These are phyloP conservation scores for Pilasporangium apinafurcum DNA, from an alignment of 352 stramenopile genomes.

Conservation along the genomic window DNA sequence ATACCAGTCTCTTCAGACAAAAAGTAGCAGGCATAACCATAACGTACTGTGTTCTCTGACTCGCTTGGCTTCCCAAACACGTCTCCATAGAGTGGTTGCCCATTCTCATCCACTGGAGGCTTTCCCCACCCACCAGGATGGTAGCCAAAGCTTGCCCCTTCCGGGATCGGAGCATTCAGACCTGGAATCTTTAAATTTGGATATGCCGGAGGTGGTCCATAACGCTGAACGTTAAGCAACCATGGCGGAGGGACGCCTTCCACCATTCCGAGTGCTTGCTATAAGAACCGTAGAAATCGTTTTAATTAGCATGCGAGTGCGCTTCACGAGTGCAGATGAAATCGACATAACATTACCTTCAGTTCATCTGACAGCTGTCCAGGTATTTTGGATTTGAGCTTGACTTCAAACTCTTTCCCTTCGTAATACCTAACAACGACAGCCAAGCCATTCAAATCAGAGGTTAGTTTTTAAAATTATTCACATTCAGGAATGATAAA, in stretches of 20 bases:
- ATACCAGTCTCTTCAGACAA: no score
- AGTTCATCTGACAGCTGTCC: constrained; percentile 85
- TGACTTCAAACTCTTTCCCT: constrained; percentile 95
- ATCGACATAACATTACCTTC: constrained; percentile 34
- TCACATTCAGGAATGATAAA: constrained; percentile 10
- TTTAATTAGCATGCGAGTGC: no score
- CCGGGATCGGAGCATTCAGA: constrained; percentile 95
- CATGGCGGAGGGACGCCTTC: constrained; percentile 92
- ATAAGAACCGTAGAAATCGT: no score
- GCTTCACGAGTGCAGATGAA: no score
- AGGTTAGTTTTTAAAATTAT: no score
- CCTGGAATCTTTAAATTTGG: constrained; percentile 95
- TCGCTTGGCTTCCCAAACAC: constrained; percentile 82
- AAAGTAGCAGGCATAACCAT: neutral
- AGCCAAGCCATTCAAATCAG: no score
- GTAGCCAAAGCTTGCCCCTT: constrained; percentile 93
- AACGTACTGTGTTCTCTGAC: constrained; percentile 16
- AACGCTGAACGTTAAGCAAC: constrained; percentile 98
- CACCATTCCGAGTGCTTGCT: constrained; percentile 93
- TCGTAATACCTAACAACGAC: constrained; percentile 91
- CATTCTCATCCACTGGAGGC: constrained; percentile 94
- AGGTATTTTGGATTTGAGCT: constrained; percentile 86
- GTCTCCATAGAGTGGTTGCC: constrained; percentile 95
- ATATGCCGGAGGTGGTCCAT: constrained; percentile 96
- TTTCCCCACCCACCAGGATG: constrained; percentile 97